A percentile compares a stretch with the other conserved stretches of the same genome.
These are phyloP conservation scores for Apium graveolens DNA, from an alignment of 129 eudicot species.

Conservation along the genomic window DNA sequence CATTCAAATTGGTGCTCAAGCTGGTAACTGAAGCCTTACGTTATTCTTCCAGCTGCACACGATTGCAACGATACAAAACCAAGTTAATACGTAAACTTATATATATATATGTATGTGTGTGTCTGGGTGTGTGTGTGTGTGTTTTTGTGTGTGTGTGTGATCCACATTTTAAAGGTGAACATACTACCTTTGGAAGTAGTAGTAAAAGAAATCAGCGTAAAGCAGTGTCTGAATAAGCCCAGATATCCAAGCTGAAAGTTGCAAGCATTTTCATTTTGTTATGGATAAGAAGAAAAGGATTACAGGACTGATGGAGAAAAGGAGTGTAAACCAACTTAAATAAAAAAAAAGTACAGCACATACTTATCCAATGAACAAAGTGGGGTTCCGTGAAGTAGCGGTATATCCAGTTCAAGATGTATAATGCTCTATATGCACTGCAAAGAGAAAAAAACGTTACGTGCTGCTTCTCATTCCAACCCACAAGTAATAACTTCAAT, in stretches of 20 bases:
- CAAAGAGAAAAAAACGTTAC: constrained; percentile 16
- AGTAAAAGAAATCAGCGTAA: constrained; percentile 97
- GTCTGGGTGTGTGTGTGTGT: no score
- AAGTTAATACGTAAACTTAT: neutral
- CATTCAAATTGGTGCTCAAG: constrained; percentile 29
- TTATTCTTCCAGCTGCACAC: constrained; percentile 93
- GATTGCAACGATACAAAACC: neutral
- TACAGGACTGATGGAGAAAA: constrained; percentile 5
- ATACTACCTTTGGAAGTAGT: constrained; percentile 86
- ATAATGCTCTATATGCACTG: constrained; percentile 87
- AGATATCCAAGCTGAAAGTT: constrained; percentile 83
- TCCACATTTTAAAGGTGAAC: neutral
- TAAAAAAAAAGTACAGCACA: constrained; percentile 6
- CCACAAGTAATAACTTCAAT: neutral
- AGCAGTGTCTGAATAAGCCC: constrained; percentile 91
- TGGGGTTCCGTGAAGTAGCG: constrained; percentile 98
- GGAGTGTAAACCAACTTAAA: neutral
- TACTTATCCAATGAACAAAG: constrained; percentile 93
- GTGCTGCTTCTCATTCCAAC: neutral
- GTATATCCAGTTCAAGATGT: constrained; percentile 90
- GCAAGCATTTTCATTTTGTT: neutral
- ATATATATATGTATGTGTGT: no score
- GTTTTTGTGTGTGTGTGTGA: no score
- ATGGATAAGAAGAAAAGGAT: neutral
- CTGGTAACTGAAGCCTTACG: constrained; percentile 83